Base-by-base conservation (phyloP, 2,329 filamentous ascomycete species). In the Byssothecium circinans region DNA sequence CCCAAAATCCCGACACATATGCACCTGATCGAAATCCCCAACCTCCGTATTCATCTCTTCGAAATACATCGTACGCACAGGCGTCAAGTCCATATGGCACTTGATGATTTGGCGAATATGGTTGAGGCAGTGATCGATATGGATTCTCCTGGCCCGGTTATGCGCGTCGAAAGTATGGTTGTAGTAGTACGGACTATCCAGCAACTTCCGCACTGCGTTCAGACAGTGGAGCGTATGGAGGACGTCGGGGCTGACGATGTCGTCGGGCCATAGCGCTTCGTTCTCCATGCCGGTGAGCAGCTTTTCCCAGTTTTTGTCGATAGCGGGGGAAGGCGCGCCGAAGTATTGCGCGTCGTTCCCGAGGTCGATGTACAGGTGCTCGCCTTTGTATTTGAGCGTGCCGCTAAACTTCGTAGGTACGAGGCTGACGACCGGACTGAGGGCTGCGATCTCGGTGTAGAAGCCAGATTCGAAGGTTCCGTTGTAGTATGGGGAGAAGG, bases 71-170 rank as follows among this genome's bases (percentile, higher is more conserved):
- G 36, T 39, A 18, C 25, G 36, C 7, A 27, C 36, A 14, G 36
- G 36, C 2, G 36, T 39, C 14, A 39, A 14, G 12, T 39, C 36
- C 36, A 39, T 39, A 18, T 39, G 36, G 17, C 36, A 39, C 23
- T 39, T 19, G 19, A 39, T 39, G 12, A 39, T 39, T 39, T 39
- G 36, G 4, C 36, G 36, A 15, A 39, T 39, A 14, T 27, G 36
- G 23, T 39, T 39, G 36, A 39, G 36, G 14, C 36, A 39, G 36
- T 39, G 36, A 17, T 39, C 36, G 15, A 39, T 27, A 15, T 39
- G 36, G 8, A 39, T 15, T 11, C 20, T 25, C 36, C 20, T 23
- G 7, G 20, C 36, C 8, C 36, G 36, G 12, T 39, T 39, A 14
- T 39, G 36, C 6, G 36, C 12, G 10, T 25, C 19, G 19, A 39